Percentiles rank a stretch among this genome's conserved stretches.
Evolutionary conservation across 345 rosid genomes (phyloP).

Genomic region (Boechera divaricarpa): DNA sequence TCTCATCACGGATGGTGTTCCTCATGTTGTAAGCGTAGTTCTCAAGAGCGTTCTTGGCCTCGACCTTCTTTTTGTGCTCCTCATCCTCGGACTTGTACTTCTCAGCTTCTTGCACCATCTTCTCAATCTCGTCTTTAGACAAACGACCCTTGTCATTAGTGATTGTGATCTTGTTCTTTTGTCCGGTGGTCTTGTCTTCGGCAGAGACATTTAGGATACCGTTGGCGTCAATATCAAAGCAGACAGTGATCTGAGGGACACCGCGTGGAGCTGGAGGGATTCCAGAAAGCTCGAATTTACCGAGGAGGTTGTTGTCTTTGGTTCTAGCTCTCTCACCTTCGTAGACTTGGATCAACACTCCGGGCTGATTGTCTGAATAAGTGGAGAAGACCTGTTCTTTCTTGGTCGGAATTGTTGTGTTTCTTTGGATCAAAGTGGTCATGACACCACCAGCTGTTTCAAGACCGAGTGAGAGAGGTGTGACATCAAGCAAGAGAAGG

Average conservation of each 20-base stretch:
- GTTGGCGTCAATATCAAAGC: slow-evolving; percentile 36
- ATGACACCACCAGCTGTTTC: slow-evolving; percentile 51
- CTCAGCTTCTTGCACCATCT: slow-evolving; percentile 65
- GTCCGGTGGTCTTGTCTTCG: slow-evolving; percentile 56
- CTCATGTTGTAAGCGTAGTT: slow-evolving; percentile 64
- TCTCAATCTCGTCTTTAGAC: slow-evolving; percentile 59
- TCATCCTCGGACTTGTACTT: slow-evolving; percentile 60
- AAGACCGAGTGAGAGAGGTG: slow-evolving; percentile 47
- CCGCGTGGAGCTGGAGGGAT: slow-evolving; percentile 51
- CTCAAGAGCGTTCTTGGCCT: slow-evolving; percentile 59
- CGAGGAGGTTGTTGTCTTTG: slow-evolving; percentile 50
- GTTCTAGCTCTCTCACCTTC: slow-evolving; percentile 54
- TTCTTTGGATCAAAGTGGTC: slow-evolving; percentile 46
- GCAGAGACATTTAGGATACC: slow-evolving; percentile 56
- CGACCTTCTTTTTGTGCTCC: slow-evolving; percentile 58
- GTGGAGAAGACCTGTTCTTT: slow-evolving; percentile 48
- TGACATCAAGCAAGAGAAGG: slow-evolving; percentile 47
- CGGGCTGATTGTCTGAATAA: slow-evolving; percentile 44
- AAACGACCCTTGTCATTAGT: slow-evolving; percentile 62
- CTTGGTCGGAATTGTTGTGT: slow-evolving; percentile 48
- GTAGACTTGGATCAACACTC: slow-evolving; percentile 47
- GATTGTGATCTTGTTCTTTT: slow-evolving; percentile 64
- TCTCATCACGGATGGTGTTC: slow-evolving; percentile 56
- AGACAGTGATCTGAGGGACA: slow-evolving; percentile 47
- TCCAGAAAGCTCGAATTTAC: slow-evolving; percentile 45